A percentile compares a stretch with the other conserved stretches of the same genome.
phyloP scores from a whole-genome alignment of 1,284 basidiomycete species.

The Marasmius tenuissimus region DNA sequence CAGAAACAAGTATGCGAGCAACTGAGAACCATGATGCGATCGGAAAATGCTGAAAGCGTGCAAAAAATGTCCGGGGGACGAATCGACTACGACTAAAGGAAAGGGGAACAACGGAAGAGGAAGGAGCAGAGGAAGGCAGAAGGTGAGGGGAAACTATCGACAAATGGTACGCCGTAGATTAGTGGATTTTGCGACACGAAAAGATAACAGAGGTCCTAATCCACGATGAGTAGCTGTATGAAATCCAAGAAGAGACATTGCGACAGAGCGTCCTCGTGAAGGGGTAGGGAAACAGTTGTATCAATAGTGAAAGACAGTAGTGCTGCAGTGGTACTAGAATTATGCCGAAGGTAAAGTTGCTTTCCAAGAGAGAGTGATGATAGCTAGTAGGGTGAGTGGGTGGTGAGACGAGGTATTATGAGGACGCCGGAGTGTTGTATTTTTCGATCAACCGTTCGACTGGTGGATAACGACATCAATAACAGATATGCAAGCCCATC shows the following conservation, averaged over 20 bases:
- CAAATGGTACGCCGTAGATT: neutral
- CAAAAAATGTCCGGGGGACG: too few species aligned
- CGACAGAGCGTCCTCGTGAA: neutral
- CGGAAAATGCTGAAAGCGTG: too few species aligned
- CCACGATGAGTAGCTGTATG: neutral
- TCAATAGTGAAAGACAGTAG: neutral
- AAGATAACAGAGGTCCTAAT: neutral
- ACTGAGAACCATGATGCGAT: too few species aligned
- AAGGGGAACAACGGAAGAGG: neutral
- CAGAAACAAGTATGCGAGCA: too few species aligned
- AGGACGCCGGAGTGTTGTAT: conserved; percentile 14
- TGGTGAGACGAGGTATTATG: neutral
- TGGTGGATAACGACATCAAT: conserved; percentile 26
- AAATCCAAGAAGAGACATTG: neutral
- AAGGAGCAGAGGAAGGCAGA: neutral
- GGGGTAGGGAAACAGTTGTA: neutral
- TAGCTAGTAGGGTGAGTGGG: neutral
- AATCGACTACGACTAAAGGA: neutral
- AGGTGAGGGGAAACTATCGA: neutral
- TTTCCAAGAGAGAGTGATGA: neutral
- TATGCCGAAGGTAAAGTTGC: too few species aligned
- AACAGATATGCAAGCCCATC: neutral
- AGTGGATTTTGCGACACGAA: neutral
- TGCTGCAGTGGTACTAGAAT: neutral
- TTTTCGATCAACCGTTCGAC: conserved; percentile 71